phyloP scores from a whole-genome alignment of 495 filamentous ascomycete species.

The Aspergillus nanangensis region DNA sequence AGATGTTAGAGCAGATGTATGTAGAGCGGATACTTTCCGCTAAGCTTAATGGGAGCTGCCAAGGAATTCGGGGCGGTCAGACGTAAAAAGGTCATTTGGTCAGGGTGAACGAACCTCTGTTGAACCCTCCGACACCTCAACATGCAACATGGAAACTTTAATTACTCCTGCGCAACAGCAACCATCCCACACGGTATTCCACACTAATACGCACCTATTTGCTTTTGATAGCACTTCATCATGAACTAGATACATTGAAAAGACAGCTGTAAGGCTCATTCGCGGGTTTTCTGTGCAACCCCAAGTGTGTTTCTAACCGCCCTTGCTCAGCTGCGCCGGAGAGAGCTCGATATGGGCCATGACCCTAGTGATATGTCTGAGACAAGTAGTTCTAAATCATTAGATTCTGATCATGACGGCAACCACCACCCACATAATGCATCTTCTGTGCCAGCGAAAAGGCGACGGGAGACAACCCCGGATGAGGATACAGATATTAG shows the following conservation, averaged over 20 bases:
- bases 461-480: slow-evolving; percentile 4
- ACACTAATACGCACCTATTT: no score
- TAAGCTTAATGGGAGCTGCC: slow-evolving; percentile 4
- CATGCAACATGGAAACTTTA: not conserved
- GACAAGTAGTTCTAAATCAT: slow-evolving; percentile 16
- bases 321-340: not conserved
- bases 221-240: not conserved
- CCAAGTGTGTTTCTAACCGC: slow-evolving; percentile 4
- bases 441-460: slow-evolving; percentile 4
- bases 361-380: slow-evolving; percentile 19
- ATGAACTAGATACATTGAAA: not conserved
- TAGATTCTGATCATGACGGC: slow-evolving; percentile 11
- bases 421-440: slow-evolving; percentile 11
- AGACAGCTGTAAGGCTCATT: not conserved
- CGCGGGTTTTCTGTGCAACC: not conserved
- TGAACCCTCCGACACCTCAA: no score
- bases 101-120: no score
- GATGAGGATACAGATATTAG: slow-evolving; percentile 12
- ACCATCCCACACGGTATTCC: no score
- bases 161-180: not conserved
- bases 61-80: no score
- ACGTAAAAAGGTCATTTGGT: no score
- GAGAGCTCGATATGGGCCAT: slow-evolving; percentile 30
- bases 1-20: no score
- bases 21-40: slow-evolving; percentile 13